phyloP scores from a whole-genome alignment of 2,329 filamentous ascomycete species.

The Talaromyces albobiverticillius region DNA sequence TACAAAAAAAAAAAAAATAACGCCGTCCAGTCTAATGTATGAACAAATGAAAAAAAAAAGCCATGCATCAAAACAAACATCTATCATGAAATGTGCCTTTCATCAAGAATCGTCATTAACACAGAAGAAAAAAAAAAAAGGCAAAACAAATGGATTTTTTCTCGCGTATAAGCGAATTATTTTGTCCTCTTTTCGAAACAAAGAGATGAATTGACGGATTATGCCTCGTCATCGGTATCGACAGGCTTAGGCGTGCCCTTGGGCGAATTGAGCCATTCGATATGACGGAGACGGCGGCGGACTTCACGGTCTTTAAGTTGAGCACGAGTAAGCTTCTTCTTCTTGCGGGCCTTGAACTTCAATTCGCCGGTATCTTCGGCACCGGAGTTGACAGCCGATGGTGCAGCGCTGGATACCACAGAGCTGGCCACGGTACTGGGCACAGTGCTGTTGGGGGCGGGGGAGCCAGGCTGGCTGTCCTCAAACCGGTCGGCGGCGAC shows the following conservation, averaged over 20 bases:
- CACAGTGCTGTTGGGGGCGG: conserved; percentile 9
- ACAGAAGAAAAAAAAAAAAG: not conserved
- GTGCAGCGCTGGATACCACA: conserved; percentile 58
- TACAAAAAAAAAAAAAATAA: conserved; percentile 7
- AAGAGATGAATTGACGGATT: not conserved
- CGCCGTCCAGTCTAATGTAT: conserved; percentile 3
- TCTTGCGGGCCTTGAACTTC: conserved; percentile 86
- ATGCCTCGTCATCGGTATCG: conserved; percentile 73
- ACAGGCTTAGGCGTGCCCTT: conserved; percentile 76
- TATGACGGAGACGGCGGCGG: conserved; percentile 79
- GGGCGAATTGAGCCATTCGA: conserved; percentile 74
- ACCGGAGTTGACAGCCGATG: conserved; percentile 67
- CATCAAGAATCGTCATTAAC: conserved; percentile 4
- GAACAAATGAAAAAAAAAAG: conserved; percentile 1
- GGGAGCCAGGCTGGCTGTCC: conserved; percentile 64
- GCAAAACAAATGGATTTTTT: no score
- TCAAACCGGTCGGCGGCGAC: conserved; percentile 82
- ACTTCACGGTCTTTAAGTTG: conserved; percentile 92
- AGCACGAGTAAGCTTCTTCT: conserved; percentile 99
- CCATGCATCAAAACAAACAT: conserved; percentile 7
- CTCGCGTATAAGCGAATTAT: not conserved
- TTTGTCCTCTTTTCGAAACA: not conserved
- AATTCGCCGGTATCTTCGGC: conserved; percentile 74
- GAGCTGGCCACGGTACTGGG: conserved; percentile 55
- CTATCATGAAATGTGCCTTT: conserved; percentile 5